Conservation (phyloP, 2,329 filamentous ascomycete genomes). For the Aspergillus persii region DNA sequence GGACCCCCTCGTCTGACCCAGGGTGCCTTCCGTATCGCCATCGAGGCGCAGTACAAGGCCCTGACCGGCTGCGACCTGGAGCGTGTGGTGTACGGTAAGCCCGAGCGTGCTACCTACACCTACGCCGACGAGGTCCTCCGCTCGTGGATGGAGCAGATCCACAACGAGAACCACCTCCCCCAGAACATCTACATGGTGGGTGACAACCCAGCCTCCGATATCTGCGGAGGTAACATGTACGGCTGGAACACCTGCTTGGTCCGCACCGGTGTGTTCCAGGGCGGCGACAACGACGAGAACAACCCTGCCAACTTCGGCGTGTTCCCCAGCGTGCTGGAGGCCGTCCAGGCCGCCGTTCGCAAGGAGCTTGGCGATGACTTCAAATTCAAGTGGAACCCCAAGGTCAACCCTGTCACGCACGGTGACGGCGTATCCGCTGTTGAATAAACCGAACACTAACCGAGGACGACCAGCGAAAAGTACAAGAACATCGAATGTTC, state of each 20-base stretch:
- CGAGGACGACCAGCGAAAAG: slow-evolving; percentile 13
- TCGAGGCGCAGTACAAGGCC: slow-evolving; percentile 65
- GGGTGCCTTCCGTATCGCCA: slow-evolving; percentile 70
- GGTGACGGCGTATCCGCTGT: slow-evolving; percentile 54
- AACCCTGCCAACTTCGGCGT: slow-evolving; percentile 77
- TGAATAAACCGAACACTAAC: slow-evolving; percentile 42
- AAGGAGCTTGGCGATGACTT: slow-evolving; percentile 74
- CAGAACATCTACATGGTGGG: slow-evolving; percentile 74
- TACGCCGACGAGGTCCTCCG: slow-evolving; percentile 72
- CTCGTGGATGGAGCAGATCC: slow-evolving; percentile 72
- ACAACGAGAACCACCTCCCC: slow-evolving; percentile 68
- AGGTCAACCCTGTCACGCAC: slow-evolving; percentile 65
- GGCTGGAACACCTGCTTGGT: slow-evolving; percentile 79
- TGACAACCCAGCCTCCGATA: slow-evolving; percentile 72
- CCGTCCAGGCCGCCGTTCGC: slow-evolving; percentile 64
- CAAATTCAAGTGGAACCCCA: slow-evolving; percentile 69
- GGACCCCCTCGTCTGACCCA: slow-evolving; percentile 66
- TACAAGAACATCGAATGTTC: slow-evolving; percentile 9
- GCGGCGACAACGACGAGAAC: slow-evolving; percentile 70
- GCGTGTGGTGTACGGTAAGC: slow-evolving; percentile 75
- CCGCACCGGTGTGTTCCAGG: slow-evolving; percentile 75
- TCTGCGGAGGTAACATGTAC: slow-evolving; percentile 76
- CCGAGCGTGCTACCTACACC: slow-evolving; percentile 72
- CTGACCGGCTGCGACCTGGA: slow-evolving; percentile 68
- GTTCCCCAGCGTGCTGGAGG: slow-evolving; percentile 70